A percentile compares a stretch with the other conserved stretches of the same genome.
Conservation (phyloP, 768 basidiomycete species). For the Solioccasus polychromus region DNA sequence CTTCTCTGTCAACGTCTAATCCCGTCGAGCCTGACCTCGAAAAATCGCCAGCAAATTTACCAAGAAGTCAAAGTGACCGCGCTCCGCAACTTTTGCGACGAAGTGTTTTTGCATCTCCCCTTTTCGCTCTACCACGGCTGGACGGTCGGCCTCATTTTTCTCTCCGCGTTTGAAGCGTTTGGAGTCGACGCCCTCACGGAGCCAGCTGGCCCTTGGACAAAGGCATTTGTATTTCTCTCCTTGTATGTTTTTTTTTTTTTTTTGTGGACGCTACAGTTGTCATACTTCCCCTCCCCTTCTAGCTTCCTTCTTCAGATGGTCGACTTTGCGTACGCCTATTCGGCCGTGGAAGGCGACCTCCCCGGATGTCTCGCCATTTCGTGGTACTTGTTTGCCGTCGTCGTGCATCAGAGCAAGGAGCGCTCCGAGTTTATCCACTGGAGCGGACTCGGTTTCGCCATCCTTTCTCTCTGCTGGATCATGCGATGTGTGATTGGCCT, state of each 20-base stretch:
- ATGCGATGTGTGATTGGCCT: constrained; percentile 50
- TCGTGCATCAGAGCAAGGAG: constrained; percentile 44
- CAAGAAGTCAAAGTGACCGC: constrained; percentile 60
- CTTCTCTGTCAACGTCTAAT: constrained; percentile 1
- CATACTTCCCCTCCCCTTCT: background rate
- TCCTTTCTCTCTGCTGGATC: constrained; percentile 63
- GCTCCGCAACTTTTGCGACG: constrained; percentile 49
- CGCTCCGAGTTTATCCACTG: constrained; percentile 60
- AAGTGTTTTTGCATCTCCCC: constrained; percentile 68
- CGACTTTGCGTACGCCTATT: constrained; percentile 64
- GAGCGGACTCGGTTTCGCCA: constrained; percentile 60
- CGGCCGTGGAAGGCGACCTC: constrained; percentile 60
- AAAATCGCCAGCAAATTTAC: constrained; percentile 50
- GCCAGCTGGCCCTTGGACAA: constrained; percentile 56
- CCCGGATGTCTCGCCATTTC: constrained; percentile 67
- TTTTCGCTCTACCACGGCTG: constrained; percentile 71
- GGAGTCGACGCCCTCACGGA: constrained; percentile 54
- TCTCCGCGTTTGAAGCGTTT: constrained; percentile 59
- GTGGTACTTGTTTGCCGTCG: constrained; percentile 66
- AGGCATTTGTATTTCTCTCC: constrained; percentile 59
- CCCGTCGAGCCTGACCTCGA: background rate
- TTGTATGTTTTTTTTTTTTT: constrained; percentile 33
- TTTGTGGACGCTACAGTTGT: background rate
- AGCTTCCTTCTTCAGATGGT: constrained; percentile 57
- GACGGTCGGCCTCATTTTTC: constrained; percentile 49